Percentiles rank a stretch among this genome's conserved stretches.
Evolutionary conservation across 148 eudicot species (phyloP).

Genomic region (Polygonum maritimum): DNA sequence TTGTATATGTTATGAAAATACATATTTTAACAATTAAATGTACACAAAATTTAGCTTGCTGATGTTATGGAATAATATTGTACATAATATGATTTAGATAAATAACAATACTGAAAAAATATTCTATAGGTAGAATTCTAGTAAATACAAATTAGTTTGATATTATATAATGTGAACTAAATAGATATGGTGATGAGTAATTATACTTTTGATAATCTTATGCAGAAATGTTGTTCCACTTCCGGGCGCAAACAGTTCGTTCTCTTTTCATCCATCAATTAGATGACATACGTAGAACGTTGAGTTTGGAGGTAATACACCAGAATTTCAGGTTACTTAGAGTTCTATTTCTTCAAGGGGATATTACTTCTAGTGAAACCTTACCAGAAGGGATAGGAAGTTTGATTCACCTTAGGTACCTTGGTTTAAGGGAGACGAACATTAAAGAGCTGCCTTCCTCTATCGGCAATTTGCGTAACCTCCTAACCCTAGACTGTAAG

Average conservation of each 20-base stretch:
- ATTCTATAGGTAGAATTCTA: too few species aligned
- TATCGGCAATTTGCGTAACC: not conserved
- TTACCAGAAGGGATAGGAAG: conserved; percentile 9
- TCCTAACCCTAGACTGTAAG: not conserved
- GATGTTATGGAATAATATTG: too few species aligned
- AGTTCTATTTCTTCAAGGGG: conserved; percentile 18
- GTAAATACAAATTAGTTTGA: too few species aligned
- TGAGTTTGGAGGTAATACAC: conserved; percentile 10
- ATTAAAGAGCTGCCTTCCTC: not conserved
- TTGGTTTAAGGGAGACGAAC: not conserved
- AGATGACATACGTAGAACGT: too few species aligned
- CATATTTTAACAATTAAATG: too few species aligned
- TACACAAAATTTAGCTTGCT: too few species aligned
- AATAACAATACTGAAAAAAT: too few species aligned
- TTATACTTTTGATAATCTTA: too few species aligned
- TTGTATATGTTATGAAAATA: too few species aligned
- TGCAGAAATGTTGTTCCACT: conserved; percentile 12
- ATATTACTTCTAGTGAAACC: conserved; percentile 3
- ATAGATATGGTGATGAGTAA: not conserved
- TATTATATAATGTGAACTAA: not conserved
- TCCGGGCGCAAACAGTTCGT: conserved; percentile 11
- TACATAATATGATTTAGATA: too few species aligned
- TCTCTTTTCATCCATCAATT: not conserved
- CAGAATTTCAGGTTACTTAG: conserved; percentile 20
- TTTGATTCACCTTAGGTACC: not conserved